phyloP scores from a whole-genome alignment of 192 early-diverging fungal genomes.

The Umbelopsis sp. region DNA sequence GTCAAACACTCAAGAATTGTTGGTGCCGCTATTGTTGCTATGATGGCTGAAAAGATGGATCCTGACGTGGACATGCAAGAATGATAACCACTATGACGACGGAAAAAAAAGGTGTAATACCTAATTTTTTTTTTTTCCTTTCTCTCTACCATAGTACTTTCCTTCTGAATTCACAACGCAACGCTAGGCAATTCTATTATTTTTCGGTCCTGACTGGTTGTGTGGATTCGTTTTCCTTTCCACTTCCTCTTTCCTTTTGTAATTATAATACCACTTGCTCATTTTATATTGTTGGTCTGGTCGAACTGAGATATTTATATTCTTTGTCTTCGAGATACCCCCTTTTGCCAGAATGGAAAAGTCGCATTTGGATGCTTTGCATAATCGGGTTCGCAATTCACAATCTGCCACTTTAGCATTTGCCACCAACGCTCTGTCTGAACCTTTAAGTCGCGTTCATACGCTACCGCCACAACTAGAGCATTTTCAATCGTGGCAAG shows the following conservation, averaged over 20 bases:
- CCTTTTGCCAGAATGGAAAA: constrained; percentile 1
- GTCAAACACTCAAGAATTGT: constrained; percentile 41
- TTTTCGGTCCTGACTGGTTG: no score
- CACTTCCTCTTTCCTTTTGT: neutral
- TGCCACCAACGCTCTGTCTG: neutral
- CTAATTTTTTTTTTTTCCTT: no score
- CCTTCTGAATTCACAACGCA: no score
- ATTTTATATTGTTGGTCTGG: neutral
- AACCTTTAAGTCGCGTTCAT: neutral
- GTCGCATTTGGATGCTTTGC: neutral
- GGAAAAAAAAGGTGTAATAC: no score
- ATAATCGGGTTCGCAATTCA: neutral
- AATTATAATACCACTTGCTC: neutral
- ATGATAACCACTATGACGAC: neutral
- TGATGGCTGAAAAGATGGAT: constrained; percentile 37
- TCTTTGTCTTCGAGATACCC: neutral
- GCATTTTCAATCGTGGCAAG: neutral
- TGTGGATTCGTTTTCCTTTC: neutral
- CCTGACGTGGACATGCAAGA: constrained; percentile 6
- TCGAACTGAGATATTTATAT: neutral
- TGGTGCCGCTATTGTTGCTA: constrained; percentile 42
- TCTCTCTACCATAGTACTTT: no score
- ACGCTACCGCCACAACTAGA: neutral
- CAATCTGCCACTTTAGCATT: neutral
- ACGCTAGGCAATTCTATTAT: no score